phyloP scores from a whole-genome alignment of 371 early-diverging fungal genomes.

The Mortierella sp. region DNA sequence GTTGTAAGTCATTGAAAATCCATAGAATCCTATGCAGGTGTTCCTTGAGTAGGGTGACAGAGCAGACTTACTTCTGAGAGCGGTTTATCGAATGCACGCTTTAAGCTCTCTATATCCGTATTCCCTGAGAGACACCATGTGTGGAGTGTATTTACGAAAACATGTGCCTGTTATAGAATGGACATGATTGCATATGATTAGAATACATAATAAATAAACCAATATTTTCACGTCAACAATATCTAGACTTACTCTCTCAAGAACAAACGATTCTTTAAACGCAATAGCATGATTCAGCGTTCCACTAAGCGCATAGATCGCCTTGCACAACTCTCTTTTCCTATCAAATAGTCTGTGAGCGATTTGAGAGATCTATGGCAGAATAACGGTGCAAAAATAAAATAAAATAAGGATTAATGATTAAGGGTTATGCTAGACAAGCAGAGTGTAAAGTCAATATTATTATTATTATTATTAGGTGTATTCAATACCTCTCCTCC shows the following conservation, averaged over 20 bases:
- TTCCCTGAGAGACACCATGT: slow-evolving; percentile 31
- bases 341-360: slow-evolving; percentile 34
- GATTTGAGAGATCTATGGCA: slow-evolving; percentile 21
- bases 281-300: slow-evolving; percentile 47
- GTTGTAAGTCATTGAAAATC: not conserved
- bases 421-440: not conserved
- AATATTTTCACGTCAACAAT: not conserved
- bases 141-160: slow-evolving; percentile 31
- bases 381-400: not conserved
- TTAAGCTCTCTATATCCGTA: slow-evolving; percentile 8
- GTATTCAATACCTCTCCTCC: slow-evolving; percentile 29
- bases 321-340: slow-evolving; percentile 49
- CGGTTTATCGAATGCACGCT: slow-evolving; percentile 17
- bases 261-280: slow-evolving; percentile 37
- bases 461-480: not conserved
- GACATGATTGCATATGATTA: too few relatives aligned
- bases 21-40: not conserved
- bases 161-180: slow-evolving; percentile 27
- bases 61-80: slow-evolving; percentile 22
- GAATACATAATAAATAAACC: not conserved
- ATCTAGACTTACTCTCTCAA: slow-evolving; percentile 33
- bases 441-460: not conserved
- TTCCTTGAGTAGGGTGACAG: too few relatives aligned
- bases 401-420: too few relatives aligned
- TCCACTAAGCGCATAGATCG: slow-evolving; percentile 47